These are phyloP conservation scores for Onygenales sp. DNA, from an alignment of 2,329 filamentous ascomycete species.

Conservation along the genomic window DNA sequence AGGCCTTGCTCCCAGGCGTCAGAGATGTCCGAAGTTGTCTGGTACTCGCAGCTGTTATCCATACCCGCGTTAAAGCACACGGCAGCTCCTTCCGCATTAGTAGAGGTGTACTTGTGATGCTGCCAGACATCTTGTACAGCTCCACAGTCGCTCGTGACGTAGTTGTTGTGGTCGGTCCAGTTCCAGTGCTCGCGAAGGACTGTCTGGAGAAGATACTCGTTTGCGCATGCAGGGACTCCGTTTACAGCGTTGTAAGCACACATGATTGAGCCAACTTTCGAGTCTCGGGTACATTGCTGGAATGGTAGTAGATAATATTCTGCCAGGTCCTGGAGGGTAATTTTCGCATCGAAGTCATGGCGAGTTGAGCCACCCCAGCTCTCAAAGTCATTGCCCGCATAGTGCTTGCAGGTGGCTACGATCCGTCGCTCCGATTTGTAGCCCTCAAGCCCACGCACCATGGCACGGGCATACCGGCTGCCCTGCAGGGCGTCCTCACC, in stretches of 20 bases:
- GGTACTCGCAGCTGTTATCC: slow-evolving; percentile 40
- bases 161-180: slow-evolving; percentile 51
- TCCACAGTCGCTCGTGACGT: slow-evolving; percentile 54
- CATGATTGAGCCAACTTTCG: slow-evolving; percentile 48
- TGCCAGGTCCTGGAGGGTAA: slow-evolving; percentile 49
- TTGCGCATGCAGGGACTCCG: slow-evolving; percentile 53
- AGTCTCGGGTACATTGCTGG: slow-evolving; percentile 51
- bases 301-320: slow-evolving; percentile 60
- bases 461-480: slow-evolving; percentile 37
- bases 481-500: slow-evolving; percentile 46
- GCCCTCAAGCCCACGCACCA: slow-evolving; percentile 43
- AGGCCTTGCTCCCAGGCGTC: slow-evolving; percentile 31
- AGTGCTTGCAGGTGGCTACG: slow-evolving; percentile 50
- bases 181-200: slow-evolving; percentile 56
- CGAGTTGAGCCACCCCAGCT: slow-evolving; percentile 28
- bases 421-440: slow-evolving; percentile 28
- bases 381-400: slow-evolving; percentile 47
- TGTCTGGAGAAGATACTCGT: slow-evolving; percentile 49
- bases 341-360: slow-evolving; percentile 44
- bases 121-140: slow-evolving; percentile 48
- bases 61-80: slow-evolving; percentile 39
- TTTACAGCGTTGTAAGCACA: slow-evolving; percentile 54
- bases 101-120: slow-evolving; percentile 40
- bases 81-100: slow-evolving; percentile 34
- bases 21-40: slow-evolving; percentile 32